Conservation (phyloP, 1,284 basidiomycete genomes). For the Athelia sp. region DNA sequence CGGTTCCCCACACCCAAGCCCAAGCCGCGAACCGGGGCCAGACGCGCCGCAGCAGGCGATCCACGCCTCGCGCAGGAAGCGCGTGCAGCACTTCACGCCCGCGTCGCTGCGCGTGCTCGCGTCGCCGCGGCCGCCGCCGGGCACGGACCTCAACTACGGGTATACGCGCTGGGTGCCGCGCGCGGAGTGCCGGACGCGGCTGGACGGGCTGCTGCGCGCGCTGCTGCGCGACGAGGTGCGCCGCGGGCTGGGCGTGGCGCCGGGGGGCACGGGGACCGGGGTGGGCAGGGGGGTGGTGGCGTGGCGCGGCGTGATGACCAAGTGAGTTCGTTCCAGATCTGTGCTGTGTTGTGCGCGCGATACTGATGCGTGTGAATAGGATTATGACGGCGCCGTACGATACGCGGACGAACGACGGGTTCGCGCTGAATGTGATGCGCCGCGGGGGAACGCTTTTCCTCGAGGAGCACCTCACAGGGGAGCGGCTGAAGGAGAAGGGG, state of each 20-base stretch:
- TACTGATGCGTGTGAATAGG: slow-evolving; percentile 42
- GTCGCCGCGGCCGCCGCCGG: slow-evolving; percentile 46
- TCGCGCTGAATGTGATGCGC: slow-evolving; percentile 85
- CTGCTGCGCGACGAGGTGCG: slow-evolving; percentile 34
- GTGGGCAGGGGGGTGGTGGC: slow-evolving; percentile 50
- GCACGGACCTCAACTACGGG: slow-evolving; percentile 58
- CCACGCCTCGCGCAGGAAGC: no score
- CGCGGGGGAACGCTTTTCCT: slow-evolving; percentile 76
- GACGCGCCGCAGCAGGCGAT: no score
- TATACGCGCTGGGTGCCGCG: slow-evolving; percentile 67
- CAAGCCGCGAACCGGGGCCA: neutral
- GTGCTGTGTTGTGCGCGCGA: slow-evolving; percentile 9
- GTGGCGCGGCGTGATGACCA: slow-evolving; percentile 92
- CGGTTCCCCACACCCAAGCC: neutral
- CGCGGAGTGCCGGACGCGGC: slow-evolving; percentile 56
- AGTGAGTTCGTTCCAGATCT: slow-evolving; percentile 37
- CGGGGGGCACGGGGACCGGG: no score
- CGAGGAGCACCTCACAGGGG: slow-evolving; percentile 71
- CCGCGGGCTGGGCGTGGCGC: slow-evolving; percentile 20
- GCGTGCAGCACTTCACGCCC: slow-evolving; percentile 52
- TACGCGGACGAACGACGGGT: slow-evolving; percentile 23
- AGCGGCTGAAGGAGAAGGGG: slow-evolving; percentile 58
- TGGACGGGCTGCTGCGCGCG: slow-evolving; percentile 64
- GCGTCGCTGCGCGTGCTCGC: slow-evolving; percentile 66
- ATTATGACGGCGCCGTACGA: slow-evolving; percentile 80